Percentiles rank a stretch among this genome's conserved stretches.
phyloP scores from a whole-genome alignment of 257 asterid genomes.

The Jasminum sambac region DNA sequence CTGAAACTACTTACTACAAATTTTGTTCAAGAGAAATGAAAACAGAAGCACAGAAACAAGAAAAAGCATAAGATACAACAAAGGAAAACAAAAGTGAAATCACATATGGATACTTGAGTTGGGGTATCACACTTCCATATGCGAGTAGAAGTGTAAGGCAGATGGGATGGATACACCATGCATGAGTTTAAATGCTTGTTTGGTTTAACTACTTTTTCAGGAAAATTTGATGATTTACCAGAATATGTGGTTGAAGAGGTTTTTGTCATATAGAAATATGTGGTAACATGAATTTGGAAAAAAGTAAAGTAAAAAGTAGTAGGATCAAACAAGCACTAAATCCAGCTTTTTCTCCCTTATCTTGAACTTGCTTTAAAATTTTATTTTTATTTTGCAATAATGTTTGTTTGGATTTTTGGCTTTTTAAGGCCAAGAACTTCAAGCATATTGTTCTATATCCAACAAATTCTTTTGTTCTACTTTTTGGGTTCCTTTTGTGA shows the following conservation, averaged over 20 bases:
- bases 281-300: too few species aligned
- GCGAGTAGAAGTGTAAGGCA: not conserved
- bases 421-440: not conserved
- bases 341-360: too few species aligned
- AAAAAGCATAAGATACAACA: not conserved
- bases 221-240: too few species aligned
- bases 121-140: not conserved
- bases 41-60: not conserved
- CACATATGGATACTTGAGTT: not conserved
- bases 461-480: not conserved
- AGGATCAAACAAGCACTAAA: too few species aligned
- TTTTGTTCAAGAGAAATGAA: not conserved
- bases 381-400: too few species aligned
- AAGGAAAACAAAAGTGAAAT: not conserved
- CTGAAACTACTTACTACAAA: not conserved
- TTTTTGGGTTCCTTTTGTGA: not conserved
- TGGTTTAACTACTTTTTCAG: too few species aligned
- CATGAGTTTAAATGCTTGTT: not conserved
- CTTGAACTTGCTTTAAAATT: too few species aligned
- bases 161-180: not conserved
- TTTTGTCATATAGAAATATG: too few species aligned
- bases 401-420: too few species aligned
- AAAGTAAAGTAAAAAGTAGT: too few species aligned
- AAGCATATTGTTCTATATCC: not conserved
- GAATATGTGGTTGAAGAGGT: too few species aligned